A percentile compares a stretch with the other conserved stretches of the same genome.
Conservation (phyloP, 352 stramenopile genomes). For the Elongisporangium anandrum region DNA sequence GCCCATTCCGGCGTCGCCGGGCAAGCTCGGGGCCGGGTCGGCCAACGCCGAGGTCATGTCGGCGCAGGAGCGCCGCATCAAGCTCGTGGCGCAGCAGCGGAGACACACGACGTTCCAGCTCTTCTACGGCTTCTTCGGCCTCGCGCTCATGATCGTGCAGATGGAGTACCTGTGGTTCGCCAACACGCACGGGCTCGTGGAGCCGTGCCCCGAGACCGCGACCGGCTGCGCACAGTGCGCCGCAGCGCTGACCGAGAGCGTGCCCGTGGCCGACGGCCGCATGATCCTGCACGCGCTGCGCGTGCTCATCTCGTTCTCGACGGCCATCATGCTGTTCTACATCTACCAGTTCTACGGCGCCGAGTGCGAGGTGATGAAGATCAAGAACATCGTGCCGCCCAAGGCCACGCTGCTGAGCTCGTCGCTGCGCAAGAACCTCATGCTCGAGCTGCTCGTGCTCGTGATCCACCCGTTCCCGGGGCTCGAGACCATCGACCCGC, state of each 20-base stretch:
- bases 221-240: constrained; percentile 33
- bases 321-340: constrained; percentile 63
- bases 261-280: constrained; percentile 42
- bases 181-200: constrained; percentile 40
- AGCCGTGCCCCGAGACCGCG: constrained; percentile 14
- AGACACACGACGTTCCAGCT: constrained; percentile 58
- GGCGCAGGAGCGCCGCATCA: constrained; percentile 47
- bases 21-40: constrained; percentile 18
- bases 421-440: constrained; percentile 33
- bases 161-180: constrained; percentile 68
- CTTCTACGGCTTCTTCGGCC: constrained; percentile 61
- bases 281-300: constrained; percentile 67
- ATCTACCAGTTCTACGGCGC: constrained; percentile 59
- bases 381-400: constrained; percentile 76
- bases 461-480: constrained; percentile 65
- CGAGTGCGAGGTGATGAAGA: constrained; percentile 73
- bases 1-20: constrained; percentile 5
- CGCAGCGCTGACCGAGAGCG: constrained; percentile 13
- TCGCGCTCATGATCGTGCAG: constrained; percentile 73
- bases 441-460: constrained; percentile 50
- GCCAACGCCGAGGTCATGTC: constrained; percentile 32
- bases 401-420: constrained; percentile 61
- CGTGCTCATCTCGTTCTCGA: constrained; percentile 64
- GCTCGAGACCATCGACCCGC: constrained; percentile 54
- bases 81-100: constrained; percentile 37